Percentiles rank a stretch among this genome's conserved stretches.
phyloP scores from a whole-genome alignment of 441 rosid species.

The Bruguiera hainesii region DNA sequence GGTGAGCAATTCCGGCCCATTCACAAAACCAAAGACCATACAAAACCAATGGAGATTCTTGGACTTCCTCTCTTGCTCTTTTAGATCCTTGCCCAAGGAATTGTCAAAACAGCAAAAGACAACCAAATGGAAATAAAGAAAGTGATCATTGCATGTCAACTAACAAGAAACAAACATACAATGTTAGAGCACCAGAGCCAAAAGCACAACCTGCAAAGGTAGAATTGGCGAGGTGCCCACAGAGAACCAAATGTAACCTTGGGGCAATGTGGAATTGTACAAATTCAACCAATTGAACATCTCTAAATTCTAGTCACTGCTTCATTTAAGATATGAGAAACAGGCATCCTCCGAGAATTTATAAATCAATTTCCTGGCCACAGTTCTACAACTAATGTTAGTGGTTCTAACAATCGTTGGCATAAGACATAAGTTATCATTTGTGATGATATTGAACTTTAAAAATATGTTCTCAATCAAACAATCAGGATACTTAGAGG shows the following conservation, averaged over 20 bases:
- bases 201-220: not conserved
- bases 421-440: conserved; percentile 1
- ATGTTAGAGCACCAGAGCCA: not conserved
- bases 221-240: not conserved
- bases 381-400: not conserved
- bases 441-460: not conserved
- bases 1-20: not conserved
- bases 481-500: not conserved
- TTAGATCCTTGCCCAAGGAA: not conserved
- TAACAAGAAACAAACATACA: not conserved
- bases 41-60: conserved; percentile 5
- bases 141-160: not conserved
- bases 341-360: not conserved
- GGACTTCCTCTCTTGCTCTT: not conserved
- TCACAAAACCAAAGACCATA: not conserved
- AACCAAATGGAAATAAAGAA: not conserved
- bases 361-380: not conserved
- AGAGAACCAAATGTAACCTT: not conserved
- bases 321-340: not conserved
- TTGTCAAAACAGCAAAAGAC: not conserved
- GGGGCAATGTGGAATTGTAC: not conserved
- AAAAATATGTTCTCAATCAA: not conserved
- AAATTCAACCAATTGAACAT: not conserved
- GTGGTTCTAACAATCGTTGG: not conserved
- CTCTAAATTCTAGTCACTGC: not conserved